phyloP scores from a whole-genome alignment of 176 grass and related monocot species.

The Zizania latifolia region DNA sequence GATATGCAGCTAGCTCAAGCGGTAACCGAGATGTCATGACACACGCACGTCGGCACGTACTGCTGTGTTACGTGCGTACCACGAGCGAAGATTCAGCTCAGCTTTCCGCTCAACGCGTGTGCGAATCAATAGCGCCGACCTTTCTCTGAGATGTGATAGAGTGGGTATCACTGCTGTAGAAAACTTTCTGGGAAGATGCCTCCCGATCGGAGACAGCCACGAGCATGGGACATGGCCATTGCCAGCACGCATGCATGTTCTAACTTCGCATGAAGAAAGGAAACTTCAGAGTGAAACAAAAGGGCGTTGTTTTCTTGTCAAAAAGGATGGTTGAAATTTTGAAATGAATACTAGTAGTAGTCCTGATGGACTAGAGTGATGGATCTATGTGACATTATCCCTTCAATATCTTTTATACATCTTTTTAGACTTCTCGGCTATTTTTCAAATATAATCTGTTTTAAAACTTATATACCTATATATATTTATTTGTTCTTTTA shows the following conservation, averaged over 20 bases:
- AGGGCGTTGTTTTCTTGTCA: background rate
- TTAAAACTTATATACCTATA: no score
- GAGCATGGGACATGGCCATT: no score
- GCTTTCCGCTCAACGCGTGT: background rate
- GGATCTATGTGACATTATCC: background rate
- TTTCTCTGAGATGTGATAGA: background rate
- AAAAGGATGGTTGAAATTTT: background rate
- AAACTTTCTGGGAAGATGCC: constrained; percentile 8
- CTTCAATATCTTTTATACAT: no score
- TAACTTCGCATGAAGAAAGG: background rate
- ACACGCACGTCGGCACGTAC: background rate
- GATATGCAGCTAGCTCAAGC: background rate
- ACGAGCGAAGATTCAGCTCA: no score
- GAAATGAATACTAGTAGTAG: no score
- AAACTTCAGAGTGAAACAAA: background rate
- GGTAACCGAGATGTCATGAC: background rate
- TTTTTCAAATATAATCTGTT: no score
- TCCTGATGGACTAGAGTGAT: no score
- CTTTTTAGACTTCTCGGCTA: no score
- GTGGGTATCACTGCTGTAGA: no score
- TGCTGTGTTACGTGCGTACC: no score
- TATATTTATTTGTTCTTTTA: no score
- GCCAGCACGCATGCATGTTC: background rate
- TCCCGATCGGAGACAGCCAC: constrained; percentile 17
- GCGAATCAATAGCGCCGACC: background rate